These are phyloP conservation scores for Rhazya stricta DNA, from an alignment of 257 asterid species.

Conservation along the genomic window DNA sequence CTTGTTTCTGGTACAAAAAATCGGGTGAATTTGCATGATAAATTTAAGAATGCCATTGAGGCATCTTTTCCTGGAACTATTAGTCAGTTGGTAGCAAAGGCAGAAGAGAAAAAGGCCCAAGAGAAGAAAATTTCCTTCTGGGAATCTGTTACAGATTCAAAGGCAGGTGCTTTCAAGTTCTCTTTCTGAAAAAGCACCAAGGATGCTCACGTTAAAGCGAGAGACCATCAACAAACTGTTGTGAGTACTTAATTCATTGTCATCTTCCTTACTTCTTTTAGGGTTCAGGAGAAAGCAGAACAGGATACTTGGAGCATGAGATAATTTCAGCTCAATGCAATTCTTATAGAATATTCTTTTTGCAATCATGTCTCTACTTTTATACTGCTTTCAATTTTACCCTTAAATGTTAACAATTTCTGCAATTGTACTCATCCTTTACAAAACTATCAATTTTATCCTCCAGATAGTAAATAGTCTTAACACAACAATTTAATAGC, in stretches of 20 bases:
- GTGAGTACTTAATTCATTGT: not conserved
- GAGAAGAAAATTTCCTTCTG: constrained; percentile 69
- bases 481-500: no score
- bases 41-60: constrained; percentile 65
- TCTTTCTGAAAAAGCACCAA: constrained; percentile 35
- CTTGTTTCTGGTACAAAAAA: constrained; percentile 93
- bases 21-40: constrained; percentile 68
- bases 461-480: not conserved
- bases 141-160: constrained; percentile 79
- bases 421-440: no score
- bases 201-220: not conserved
- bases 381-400: no score
- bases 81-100: constrained; percentile 44
- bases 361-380: not conserved
- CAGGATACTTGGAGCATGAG: not conserved
- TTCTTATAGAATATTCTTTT: not conserved
- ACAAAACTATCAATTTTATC: not conserved
- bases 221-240: not conserved
- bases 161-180: constrained; percentile 85
- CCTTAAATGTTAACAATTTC: no score
- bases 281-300: not conserved
- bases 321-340: not conserved
- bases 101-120: constrained; percentile 51
- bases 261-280: not conserved
- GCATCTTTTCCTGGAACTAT: constrained; percentile 63